Percentiles rank a stretch among this genome's conserved stretches.
Conservation (phyloP, 192 early-diverging fungal species). For the Phycomyces nitens region DNA sequence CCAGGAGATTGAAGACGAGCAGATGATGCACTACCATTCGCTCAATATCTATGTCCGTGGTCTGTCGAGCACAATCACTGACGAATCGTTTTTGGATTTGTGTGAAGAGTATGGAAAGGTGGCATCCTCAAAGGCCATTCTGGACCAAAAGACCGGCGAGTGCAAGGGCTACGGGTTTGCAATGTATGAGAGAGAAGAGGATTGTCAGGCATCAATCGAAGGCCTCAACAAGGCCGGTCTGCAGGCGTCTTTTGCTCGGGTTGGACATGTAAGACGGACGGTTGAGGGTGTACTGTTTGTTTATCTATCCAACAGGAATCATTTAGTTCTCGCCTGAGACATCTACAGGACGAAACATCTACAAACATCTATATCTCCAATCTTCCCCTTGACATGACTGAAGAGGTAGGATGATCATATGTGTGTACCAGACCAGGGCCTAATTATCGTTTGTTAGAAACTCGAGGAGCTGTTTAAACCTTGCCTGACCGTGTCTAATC, state of each 20-base stretch:
- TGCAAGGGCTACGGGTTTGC: slow-evolving; percentile 92
- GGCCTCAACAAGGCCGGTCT: slow-evolving; percentile 63
- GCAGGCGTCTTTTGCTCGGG: slow-evolving; percentile 72
- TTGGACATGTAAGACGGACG: slow-evolving; percentile 50
- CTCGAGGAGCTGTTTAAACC: slow-evolving; percentile 64
- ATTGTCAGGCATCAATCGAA: slow-evolving; percentile 69
- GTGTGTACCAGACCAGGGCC: too few species aligned
- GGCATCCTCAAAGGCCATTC: slow-evolving; percentile 78
- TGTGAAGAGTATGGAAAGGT: slow-evolving; percentile 67
- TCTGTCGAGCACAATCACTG: slow-evolving; percentile 58
- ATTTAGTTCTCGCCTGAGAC: slow-evolving; percentile 65
- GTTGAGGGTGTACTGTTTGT: too few species aligned
- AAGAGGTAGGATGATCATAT: slow-evolving; percentile 48
- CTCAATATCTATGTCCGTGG: slow-evolving; percentile 85
- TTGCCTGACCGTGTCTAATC: slow-evolving; percentile 64
- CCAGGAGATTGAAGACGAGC: neutral
- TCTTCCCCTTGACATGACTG: slow-evolving; percentile 69
- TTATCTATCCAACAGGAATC: slow-evolving; percentile 49
- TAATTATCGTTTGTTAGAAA: slow-evolving; percentile 31
- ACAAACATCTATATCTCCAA: slow-evolving; percentile 89
- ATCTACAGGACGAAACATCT: slow-evolving; percentile 68
- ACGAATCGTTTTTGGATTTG: slow-evolving; percentile 62
- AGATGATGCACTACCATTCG: slow-evolving; percentile 29
- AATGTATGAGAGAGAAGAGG: slow-evolving; percentile 71
- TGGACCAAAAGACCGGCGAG: slow-evolving; percentile 70